phyloP scores from a whole-genome alignment of 2,329 filamentous ascomycete species.

The Tolypocladium inflatum region DNA sequence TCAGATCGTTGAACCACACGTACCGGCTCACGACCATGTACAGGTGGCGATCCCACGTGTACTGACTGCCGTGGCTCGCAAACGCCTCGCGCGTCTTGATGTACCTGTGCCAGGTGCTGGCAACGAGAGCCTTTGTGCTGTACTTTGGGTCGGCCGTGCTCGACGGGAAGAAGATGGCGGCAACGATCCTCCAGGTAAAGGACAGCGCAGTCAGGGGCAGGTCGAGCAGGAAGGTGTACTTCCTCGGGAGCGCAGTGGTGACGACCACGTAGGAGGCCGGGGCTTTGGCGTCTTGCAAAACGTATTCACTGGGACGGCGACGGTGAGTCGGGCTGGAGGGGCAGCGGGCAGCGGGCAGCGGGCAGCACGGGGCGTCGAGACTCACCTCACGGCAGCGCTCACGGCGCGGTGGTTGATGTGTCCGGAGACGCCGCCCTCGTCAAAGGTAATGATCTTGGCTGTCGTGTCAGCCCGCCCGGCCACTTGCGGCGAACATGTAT shows the following conservation, averaged over 20 bases:
- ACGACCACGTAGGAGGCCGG: slow-evolving; percentile 25
- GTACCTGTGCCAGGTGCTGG: slow-evolving; percentile 26
- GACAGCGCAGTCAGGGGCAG: slow-evolving; percentile 26
- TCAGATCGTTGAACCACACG: slow-evolving; percentile 27
- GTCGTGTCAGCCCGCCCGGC: not conserved
- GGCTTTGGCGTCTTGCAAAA: slow-evolving; percentile 15
- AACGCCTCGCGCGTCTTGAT: slow-evolving; percentile 24
- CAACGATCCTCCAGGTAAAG: slow-evolving; percentile 15
- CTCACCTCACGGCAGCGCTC: slow-evolving; percentile 26
- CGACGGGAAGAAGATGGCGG: slow-evolving; percentile 10
- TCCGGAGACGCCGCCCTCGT: slow-evolving; percentile 27
- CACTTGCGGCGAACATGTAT: too few relatives aligned
- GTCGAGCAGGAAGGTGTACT: slow-evolving; percentile 27
- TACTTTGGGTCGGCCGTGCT: slow-evolving; percentile 4
- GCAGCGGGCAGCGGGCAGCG: too few relatives aligned
- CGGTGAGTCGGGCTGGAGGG: not conserved
- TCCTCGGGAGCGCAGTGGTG: slow-evolving; percentile 23
- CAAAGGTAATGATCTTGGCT: slow-evolving; percentile 28
- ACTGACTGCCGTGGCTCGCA: slow-evolving; percentile 26
- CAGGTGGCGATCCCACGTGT: slow-evolving; percentile 28
- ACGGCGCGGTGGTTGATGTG: slow-evolving; percentile 31
- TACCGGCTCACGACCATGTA: slow-evolving; percentile 29
- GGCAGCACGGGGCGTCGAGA: not conserved
- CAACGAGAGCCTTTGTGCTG: slow-evolving; percentile 20
- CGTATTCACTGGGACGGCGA: slow-evolving; percentile 14